Evolutionary conservation across 176 grass and related monocot species (phyloP), one percentile per base, ranked within the genome.

Genomic region (Eremochloa ophiuroides): DNA sequence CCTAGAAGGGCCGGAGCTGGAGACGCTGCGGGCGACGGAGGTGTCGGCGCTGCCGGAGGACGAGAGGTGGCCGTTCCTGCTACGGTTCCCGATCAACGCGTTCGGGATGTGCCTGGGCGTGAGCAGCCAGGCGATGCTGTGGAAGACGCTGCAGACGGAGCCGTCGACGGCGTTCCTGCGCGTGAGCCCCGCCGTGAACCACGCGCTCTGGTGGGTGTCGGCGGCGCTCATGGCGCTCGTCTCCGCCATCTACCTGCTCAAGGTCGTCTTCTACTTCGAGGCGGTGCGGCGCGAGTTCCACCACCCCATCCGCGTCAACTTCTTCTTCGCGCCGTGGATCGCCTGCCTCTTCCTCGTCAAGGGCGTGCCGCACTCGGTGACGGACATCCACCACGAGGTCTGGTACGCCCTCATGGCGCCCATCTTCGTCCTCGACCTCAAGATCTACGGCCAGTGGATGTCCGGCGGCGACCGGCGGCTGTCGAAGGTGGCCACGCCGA

Each of bases 391-490:
- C 55, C 55, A 59, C 23, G 23, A 2, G 0, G 55, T 95, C 8
- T 95, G 89, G 93, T 95, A 95, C 64, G 40, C 56, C 37, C 75
- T 95, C 44, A 94, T 94, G 92, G 28, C 29, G 13, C 93, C 93
- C 48, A 44, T 92, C 37, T 6, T 92, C 0, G n/a, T 18, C 58
- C 78, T 95, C 2, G 93, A 85, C 55, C 89, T 95, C 39, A 95
- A 92, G 83, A 92, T 95, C 4, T 95, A 95, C 27, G 93, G 93
- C 6, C 93, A 95, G 61, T 95, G 89, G 93, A 91, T 95, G 79
- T 95, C 89, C 4, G 89, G 93, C 23, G 93, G 93, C 2, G 81
- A 88, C 38, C 80, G 93, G 20, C 71, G 87, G 26, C 66, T 95
- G 6, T 95, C 89, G 2, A 95, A 84, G 82, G 93, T 95, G n/a